Percentiles rank a stretch among this genome's conserved stretches.
phyloP scores from a whole-genome alignment of 352 stramenopile genomes.

The Pythium rishiriense region DNA sequence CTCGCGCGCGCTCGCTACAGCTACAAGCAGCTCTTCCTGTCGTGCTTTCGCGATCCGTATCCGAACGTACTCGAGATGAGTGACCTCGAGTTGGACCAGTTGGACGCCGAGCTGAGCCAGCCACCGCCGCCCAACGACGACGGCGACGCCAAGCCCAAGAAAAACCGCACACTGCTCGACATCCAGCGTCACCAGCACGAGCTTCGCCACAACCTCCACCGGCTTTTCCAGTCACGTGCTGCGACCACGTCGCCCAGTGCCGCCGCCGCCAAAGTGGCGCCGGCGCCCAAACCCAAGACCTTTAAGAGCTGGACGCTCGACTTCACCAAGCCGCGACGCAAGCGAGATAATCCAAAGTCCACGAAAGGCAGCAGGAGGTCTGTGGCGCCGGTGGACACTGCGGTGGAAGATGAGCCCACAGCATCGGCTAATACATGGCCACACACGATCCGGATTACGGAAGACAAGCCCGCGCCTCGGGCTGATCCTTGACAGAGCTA shows the following conservation, averaged over 20 bases:
- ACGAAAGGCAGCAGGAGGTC: neutral
- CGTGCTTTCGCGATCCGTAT: constrained; percentile 38
- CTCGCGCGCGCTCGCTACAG: constrained; percentile 34
- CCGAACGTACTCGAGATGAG: constrained; percentile 28
- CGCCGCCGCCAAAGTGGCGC: neutral
- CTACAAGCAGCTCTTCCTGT: constrained; percentile 34
- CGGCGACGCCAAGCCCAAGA: neutral
- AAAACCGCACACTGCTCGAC: constrained; percentile 15
- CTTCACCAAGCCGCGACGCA: constrained; percentile 9
- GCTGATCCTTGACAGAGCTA: too few relatives aligned
- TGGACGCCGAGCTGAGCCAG: constrained; percentile 18
- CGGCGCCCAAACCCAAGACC: neutral
- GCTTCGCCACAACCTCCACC: constrained; percentile 23
- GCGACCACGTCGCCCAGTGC: neutral
- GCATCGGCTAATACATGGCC: too few relatives aligned
- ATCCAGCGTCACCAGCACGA: constrained; percentile 30
- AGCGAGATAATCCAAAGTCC: neutral
- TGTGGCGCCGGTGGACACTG: neutral
- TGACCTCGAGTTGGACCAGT: constrained; percentile 28
- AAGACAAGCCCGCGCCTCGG: too few relatives aligned
- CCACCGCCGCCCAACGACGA: neutral
- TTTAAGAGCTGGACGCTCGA: constrained; percentile 5
- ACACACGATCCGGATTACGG: too few relatives aligned
- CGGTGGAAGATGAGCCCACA: too few relatives aligned
- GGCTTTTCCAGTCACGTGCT: constrained; percentile 15